Evolutionary conservation across 177 flowering plant genomes (phyloP), one percentile per base, ranked within the genome.

Genomic region (Tripterygium wilfordii): DNA sequence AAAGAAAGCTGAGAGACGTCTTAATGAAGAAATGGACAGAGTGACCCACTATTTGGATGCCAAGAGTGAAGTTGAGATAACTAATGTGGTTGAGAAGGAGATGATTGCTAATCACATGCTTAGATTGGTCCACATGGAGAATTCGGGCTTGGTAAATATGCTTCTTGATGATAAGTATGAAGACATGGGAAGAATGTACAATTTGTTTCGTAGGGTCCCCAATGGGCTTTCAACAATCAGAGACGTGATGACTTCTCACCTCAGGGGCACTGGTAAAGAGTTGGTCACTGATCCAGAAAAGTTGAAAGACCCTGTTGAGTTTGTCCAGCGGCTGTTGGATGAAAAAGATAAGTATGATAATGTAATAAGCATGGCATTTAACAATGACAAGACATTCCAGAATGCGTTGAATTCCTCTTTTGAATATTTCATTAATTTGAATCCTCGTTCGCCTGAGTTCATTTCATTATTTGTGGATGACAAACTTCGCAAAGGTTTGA

Each of bases 381-480:
- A 45, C 68, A 84, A 82, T 49, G 96, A 84, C 60, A 82, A 84
- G 69, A 75, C 89, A 10, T 87, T 87, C 74, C 96, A 82, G 56
- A 82, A 83, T 69, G 92, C 96, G 46, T 58, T 87, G 48, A 84
- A 77, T 61, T 78, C 92, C 18, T 82, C 96, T 0, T 87, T 84
- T 60, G 96, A 87, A 42, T 82, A 75, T 55, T 87, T 87, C 62
- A 78, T 87, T 37, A 87, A 87, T 56, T 48, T 84, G 62, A 87
- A 87, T 52, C 43, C 76, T 5, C 71, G 84, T 41, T 78, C 83
- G 46, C 94, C 90, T 1, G 96, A 85, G 57, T 85, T 75, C 56
- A 88, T 85, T 47, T 85, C 96, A 5, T 61, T 85, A 57, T 88
- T 80, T 65, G 94, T 85, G 32, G 90, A 88, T 66, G 90, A 85